phyloP scores from a whole-genome alignment of 2,329 filamentous ascomycete species.

The Penicillium corylophilum region DNA sequence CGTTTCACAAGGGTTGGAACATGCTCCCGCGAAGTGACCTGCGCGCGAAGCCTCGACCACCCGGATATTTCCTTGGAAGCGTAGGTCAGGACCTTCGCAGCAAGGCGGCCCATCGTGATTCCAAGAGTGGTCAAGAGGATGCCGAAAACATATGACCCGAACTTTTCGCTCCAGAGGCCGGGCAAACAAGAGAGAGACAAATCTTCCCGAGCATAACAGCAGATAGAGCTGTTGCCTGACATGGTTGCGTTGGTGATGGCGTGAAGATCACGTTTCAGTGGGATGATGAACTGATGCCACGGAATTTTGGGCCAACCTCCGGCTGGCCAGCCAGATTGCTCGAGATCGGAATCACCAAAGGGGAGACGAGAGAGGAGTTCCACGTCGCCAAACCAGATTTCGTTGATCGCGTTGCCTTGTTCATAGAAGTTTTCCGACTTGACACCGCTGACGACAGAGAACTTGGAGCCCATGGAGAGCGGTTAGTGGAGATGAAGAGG shows the following conservation, averaged over 20 bases:
- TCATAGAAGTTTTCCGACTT: slow-evolving; percentile 36
- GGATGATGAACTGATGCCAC: slow-evolving; percentile 43
- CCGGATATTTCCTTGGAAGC: too few species aligned
- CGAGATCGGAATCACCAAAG: slow-evolving; percentile 40
- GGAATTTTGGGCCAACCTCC: slow-evolving; percentile 38
- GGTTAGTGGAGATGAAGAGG: neutral
- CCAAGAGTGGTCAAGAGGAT: too few species aligned
- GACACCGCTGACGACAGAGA: slow-evolving; percentile 35
- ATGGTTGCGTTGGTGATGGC: neutral
- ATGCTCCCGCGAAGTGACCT: too few species aligned
- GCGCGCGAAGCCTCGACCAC: too few species aligned
- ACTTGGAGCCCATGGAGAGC: slow-evolving; percentile 34
- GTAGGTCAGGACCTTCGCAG: too few species aligned
- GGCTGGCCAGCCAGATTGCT: slow-evolving; percentile 36
- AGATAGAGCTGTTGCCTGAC: neutral
- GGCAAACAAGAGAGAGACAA: neutral
- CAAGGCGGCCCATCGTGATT: too few species aligned
- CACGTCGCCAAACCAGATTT: slow-evolving; percentile 38
- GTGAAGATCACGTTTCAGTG: slow-evolving; percentile 24
- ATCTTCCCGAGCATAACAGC: neutral
- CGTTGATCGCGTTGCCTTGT: slow-evolving; percentile 39
- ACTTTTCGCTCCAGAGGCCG: neutral
- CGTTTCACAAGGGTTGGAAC: too few species aligned
- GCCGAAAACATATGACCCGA: too few species aligned
- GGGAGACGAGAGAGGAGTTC: slow-evolving; percentile 40